phyloP scores from a whole-genome alignment of 345 rosid species.

The Kernera saxatilis region DNA sequence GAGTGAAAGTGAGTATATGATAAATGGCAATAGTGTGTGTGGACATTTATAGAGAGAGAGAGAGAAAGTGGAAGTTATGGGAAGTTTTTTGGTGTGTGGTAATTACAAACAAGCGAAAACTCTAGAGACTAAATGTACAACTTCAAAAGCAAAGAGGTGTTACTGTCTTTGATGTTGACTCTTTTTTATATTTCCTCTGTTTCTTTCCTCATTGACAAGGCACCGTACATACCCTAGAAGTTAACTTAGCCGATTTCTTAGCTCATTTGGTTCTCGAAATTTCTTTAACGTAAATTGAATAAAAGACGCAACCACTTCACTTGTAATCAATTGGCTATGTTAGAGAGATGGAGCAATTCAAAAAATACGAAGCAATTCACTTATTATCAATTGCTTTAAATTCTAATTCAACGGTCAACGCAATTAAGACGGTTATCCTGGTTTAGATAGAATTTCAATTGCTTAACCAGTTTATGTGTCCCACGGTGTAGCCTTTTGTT shows the following conservation, averaged over 20 bases:
- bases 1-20: conserved; percentile 27
- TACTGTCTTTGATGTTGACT: conserved; percentile 26
- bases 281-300: not conserved
- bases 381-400: not conserved
- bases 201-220: conserved; percentile 29
- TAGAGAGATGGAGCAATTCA: not conserved
- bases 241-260: not conserved
- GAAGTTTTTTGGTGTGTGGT: conserved; percentile 18
- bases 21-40: conserved; percentile 7
- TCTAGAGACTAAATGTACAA: conserved; percentile 27
- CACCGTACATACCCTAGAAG: conserved; percentile 11
- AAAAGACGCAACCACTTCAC: conserved; percentile 1
- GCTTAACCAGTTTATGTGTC: not conserved
- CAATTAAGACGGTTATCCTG: not conserved
- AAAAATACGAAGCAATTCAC: not conserved
- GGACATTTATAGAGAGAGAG: conserved; percentile 25
- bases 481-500: not conserved
- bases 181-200: not conserved
- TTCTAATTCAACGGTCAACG: not conserved
- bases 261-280: not conserved
- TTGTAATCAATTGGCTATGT: not conserved
- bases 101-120: conserved; percentile 29
- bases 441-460: not conserved
- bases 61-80: not conserved
- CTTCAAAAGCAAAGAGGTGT: conserved; percentile 2